Base-by-base conservation (phyloP, 176 grass and related monocot species). In the Metroxylon sagu region DNA sequence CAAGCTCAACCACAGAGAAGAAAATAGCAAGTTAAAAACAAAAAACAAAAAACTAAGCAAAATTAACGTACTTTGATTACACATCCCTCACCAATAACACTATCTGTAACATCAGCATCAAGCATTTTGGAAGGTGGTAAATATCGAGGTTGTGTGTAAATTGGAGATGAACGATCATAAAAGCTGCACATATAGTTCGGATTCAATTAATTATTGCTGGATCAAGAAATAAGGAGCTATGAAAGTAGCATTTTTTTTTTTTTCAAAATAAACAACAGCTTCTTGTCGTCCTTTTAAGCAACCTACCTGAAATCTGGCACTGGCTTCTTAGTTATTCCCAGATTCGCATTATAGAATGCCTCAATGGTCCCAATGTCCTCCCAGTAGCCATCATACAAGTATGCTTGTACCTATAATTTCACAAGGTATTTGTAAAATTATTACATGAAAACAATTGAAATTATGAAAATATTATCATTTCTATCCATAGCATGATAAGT, bases 81-180 rank as follows among this genome's bases (percentile, higher is more conserved):
- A 64, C 88, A 98, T 31, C 94, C 94, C 76, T 98, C 94, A 1
- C 94, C 94, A 43, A 98, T 98, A 66, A 93, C 94, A 71, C 94
- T 98, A 61, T 98, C 81, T 26, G 85, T 89, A 48, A 98, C 73
- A 69, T 89, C 85, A 28, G 88, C 94, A 23, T 85, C 80, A 59
- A 92, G 88, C 71, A 98, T 89, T 73, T 98, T 98, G 52, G 94
- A 98, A 56, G 88, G 88, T 58, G 94, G 88, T 57, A 98, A 85
- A 60, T 89, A 89, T 52, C 94, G 73, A 43, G 93, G 48, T 77
- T 98, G 93, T 7, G 93, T 98, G 60, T 98, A 98, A 28, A 98
- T 98, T 48, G 93, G 88, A 48, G 84, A 63, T 61, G 88, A 83
- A 48, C 93, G 84, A 48, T 92, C 93, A 74, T 98, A 98, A 50